These are phyloP conservation scores for Hyphodiscus sp. DNA, from an alignment of 2,329 filamentous ascomycete species.

Conservation along the genomic window DNA sequence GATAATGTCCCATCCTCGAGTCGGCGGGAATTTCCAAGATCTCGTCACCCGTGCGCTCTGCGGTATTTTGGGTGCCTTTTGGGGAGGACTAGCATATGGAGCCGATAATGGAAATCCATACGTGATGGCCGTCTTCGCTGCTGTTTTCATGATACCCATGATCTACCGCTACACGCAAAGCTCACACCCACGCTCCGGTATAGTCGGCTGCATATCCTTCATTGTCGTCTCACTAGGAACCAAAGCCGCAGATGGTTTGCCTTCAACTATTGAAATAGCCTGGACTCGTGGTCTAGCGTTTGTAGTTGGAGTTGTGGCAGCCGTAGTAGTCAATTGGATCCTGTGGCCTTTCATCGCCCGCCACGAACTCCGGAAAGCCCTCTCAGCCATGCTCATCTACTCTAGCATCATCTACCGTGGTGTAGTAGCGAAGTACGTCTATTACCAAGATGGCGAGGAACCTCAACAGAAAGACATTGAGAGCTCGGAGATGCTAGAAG, in stretches of 20 bases:
- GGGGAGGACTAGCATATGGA: conserved; percentile 46
- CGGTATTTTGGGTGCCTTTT: conserved; percentile 45
- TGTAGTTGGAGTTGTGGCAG: conserved; percentile 45
- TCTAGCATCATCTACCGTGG: conserved; percentile 49
- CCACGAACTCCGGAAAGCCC: conserved; percentile 49
- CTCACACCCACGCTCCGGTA: conserved; percentile 49
- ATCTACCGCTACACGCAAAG: conserved; percentile 50
- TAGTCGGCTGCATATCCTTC: conserved; percentile 52
- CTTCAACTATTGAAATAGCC: conserved; percentile 36
- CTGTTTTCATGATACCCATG: conserved; percentile 54
- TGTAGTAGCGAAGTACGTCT: conserved; percentile 50
- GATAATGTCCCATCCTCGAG: conserved; percentile 28
- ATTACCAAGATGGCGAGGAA: conserved; percentile 47
- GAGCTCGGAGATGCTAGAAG: conserved; percentile 51
- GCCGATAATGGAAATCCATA: conserved; percentile 47
- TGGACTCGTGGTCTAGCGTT: conserved; percentile 45
- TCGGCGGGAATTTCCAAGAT: conserved; percentile 53
- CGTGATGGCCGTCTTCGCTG: conserved; percentile 48
- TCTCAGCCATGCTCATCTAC: conserved; percentile 52
- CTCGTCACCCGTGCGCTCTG: conserved; percentile 44
- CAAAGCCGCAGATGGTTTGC: conserved; percentile 23
- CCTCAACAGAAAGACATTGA: conserved; percentile 45
- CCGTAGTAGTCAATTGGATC: conserved; percentile 51
- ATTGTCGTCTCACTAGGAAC: conserved; percentile 44
- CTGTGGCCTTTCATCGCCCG: conserved; percentile 56